Conservation (phyloP, 345 rosid genomes). For the Ceriops tagal region DNA sequence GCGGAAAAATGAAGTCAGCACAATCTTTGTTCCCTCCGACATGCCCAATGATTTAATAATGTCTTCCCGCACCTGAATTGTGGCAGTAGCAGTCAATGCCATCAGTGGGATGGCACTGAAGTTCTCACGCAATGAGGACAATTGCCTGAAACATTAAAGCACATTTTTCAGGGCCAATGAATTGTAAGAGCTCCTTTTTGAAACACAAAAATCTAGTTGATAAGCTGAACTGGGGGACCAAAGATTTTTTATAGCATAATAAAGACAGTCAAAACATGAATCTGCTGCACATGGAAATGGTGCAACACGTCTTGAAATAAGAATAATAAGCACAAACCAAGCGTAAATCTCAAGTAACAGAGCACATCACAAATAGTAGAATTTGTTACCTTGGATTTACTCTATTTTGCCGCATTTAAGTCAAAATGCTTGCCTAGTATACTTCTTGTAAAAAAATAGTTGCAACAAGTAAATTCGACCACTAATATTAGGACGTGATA, state of each 20-base stretch:
- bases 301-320: no score
- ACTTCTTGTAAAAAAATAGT: no score
- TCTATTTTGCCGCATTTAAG: not conserved
- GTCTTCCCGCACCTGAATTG: slow-evolving; percentile 64
- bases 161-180: not conserved
- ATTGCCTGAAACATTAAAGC: slow-evolving; percentile 45
- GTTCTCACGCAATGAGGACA: slow-evolving; percentile 64
- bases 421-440: no score
- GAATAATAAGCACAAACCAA: no score
- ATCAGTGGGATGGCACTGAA: slow-evolving; percentile 72
- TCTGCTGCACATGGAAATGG: no score
- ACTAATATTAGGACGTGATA: no score
- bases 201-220: no score
- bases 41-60: slow-evolving; percentile 60
- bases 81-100: slow-evolving; percentile 97
- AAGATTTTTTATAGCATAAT: not conserved
- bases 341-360: not conserved
- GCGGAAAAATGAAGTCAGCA: slow-evolving; percentile 78
- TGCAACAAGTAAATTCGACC: no score
- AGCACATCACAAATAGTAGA: not conserved
- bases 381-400: not conserved
- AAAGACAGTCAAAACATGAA: not conserved
- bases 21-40: slow-evolving; percentile 67
- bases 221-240: no score
- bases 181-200: no score